Conservation (phyloP, 306 rosid genomes). For the Prunus mume region DNA sequence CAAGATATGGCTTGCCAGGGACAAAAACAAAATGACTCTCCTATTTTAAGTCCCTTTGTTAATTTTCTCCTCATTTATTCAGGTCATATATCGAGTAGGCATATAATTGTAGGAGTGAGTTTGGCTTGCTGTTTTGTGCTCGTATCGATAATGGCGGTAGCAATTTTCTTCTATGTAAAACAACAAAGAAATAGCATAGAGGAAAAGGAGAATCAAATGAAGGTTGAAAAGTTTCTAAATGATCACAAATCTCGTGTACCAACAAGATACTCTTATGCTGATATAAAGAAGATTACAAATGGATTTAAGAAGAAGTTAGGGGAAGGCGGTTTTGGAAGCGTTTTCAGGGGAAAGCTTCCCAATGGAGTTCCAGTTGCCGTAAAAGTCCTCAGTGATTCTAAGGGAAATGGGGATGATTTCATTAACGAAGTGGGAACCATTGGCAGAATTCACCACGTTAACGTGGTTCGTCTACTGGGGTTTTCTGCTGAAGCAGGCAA, state of each 20-base stretch:
- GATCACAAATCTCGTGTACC: slow-evolving; percentile 43
- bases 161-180: background rate
- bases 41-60: too few relatives aligned
- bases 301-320: slow-evolving; percentile 34
- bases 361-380: background rate
- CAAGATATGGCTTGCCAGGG: background rate
- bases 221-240: slow-evolving; percentile 33
- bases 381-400: slow-evolving; percentile 8
- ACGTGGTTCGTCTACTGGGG: slow-evolving; percentile 44
- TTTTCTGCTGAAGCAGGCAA: slow-evolving; percentile 39
- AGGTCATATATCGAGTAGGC: background rate
- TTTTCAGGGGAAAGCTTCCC: slow-evolving; percentile 32
- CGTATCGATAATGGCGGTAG: background rate
- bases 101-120: background rate
- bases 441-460: slow-evolving; percentile 43
- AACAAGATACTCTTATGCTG: slow-evolving; percentile 34
- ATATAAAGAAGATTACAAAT: slow-evolving; percentile 38
- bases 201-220: slow-evolving; percentile 25
- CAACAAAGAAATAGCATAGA: background rate
- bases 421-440: slow-evolving; percentile 37
- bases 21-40: too few relatives aligned
- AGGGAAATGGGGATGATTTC: slow-evolving; percentile 10
- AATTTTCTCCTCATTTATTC: background rate
- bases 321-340: slow-evolving; percentile 38
- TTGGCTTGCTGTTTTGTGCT: background rate